A percentile compares a stretch with the other conserved stretches of the same genome.
phyloP scores from a whole-genome alignment of 305 asterid species.

The Coffea humblotiana region DNA sequence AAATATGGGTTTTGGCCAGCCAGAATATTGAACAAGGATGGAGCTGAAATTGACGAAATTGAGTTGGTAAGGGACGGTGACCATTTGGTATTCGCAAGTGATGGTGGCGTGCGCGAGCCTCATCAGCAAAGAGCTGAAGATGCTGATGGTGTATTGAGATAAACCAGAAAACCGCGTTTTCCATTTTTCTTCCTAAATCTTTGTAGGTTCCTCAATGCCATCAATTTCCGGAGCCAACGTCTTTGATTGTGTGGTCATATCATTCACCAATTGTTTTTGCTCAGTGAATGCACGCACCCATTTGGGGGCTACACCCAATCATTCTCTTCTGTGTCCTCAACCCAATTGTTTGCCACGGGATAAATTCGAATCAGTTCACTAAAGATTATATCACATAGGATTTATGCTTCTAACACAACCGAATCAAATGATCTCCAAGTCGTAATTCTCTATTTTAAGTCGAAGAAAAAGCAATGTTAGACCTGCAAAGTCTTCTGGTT shows the following conservation, averaged over 20 bases:
- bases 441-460: no score
- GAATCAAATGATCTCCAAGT: no score
- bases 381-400: no score
- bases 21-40: constrained; percentile 53
- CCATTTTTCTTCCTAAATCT: not conserved
- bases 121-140: not conserved
- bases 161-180: no score
- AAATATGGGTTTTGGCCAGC: constrained; percentile 47
- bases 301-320: not conserved
- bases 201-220: not conserved
- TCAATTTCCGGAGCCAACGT: not conserved
- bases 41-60: constrained; percentile 61
- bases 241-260: not conserved
- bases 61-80: constrained; percentile 79
- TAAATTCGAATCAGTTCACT: no score
- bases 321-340: not conserved
- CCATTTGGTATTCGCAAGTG: constrained; percentile 49
- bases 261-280: not conserved
- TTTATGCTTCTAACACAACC: no score
- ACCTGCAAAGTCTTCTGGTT: not conserved
- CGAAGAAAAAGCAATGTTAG: not conserved
- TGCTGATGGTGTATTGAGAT: not conserved
- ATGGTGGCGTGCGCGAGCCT: constrained; percentile 25
- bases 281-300: not conserved
- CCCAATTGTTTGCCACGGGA: not conserved